Conservation (phyloP, 441 rosid species). For the Croton setiger region DNA sequence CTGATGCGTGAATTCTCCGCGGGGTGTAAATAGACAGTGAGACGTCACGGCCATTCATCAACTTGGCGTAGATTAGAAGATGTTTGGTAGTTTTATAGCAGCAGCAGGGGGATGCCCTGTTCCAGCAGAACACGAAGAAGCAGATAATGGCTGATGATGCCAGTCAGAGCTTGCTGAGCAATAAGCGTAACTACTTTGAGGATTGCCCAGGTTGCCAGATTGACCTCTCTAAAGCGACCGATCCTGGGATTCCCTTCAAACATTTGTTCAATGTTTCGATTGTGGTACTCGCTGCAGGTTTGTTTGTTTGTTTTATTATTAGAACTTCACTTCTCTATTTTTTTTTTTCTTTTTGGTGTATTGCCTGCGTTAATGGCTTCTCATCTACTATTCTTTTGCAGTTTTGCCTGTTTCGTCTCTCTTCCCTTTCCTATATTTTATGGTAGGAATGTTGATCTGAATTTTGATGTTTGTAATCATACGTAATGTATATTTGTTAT, state of each 20-base stretch:
- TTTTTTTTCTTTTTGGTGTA: background rate
- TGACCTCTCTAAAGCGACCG: conserved; percentile 26
- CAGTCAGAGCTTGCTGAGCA: conserved; percentile 12
- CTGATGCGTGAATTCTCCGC: no score
- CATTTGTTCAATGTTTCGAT: conserved; percentile 33
- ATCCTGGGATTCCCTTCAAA: conserved; percentile 27
- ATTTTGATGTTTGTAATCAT: background rate
- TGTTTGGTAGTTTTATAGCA: no score
- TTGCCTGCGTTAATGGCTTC: no score
- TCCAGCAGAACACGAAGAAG: background rate
- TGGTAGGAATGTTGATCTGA: no score
- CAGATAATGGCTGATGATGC: conserved; percentile 1
- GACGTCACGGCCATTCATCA: no score
- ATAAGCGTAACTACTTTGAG: conserved; percentile 18
- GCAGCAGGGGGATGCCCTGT: no score
- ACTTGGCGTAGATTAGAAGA: no score
- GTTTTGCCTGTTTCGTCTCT: conserved; percentile 47
- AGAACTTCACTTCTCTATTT: background rate
- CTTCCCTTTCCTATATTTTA: conserved; percentile 48
- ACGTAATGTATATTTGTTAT: background rate
- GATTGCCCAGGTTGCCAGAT: conserved; percentile 43
- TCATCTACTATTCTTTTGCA: conserved; percentile 14
- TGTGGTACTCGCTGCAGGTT: conserved; percentile 43
- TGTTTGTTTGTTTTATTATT: conserved; percentile 36
- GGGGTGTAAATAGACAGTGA: no score